Base-by-base conservation (phyloP, 2,329 filamentous ascomycete species). In the Colletotrichum sp. region DNA sequence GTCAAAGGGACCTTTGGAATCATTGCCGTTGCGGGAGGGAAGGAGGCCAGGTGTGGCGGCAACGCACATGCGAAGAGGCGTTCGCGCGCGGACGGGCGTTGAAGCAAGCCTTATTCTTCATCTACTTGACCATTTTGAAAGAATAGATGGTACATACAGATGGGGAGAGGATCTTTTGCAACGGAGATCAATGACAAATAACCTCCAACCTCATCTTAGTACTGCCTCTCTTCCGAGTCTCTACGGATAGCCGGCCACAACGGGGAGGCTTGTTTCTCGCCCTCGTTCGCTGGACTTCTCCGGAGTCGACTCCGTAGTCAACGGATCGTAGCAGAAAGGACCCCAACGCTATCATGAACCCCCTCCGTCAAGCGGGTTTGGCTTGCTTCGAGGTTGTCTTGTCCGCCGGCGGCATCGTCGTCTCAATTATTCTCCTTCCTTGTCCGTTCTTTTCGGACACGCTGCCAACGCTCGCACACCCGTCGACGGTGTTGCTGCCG, bases 401-500 rank as follows among this genome's bases (percentile, higher is more conserved):
- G 27, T 61, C 59, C 59, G 19, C 4, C 59, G 19, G 30, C 27
- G 19, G 64, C 25, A 25, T 71, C 60, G 44, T 70, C 60, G 61
- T 68, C 39, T 36, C 39, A 25, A 32, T 36, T 36, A 30, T 39
- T 52, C 8, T 15, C 55, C 48, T 67, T 48, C 44, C 52, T 59
- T 36, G 28, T 30, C n/a, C 59, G 27, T 28, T 25, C 11, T 63
- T 22, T 32, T 63, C 30, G 59, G 32, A 27, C 61, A 39, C 30
- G 30, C 69, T 55, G 59, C 63, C 73, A 75, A 75, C 73, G 73
- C 69, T 75, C 69, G 28, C 36, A 55, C 57, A 66, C 57, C 68
- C 73, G 73, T 68, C 69, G 22, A 60, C 39, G 72, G 68, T 34
- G 72, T 19, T 39, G 60, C 44, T 22, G 67, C n/a, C 63, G 72